Conservation (phyloP, 768 basidiomycete species). For the Pisolithus orientalis region DNA sequence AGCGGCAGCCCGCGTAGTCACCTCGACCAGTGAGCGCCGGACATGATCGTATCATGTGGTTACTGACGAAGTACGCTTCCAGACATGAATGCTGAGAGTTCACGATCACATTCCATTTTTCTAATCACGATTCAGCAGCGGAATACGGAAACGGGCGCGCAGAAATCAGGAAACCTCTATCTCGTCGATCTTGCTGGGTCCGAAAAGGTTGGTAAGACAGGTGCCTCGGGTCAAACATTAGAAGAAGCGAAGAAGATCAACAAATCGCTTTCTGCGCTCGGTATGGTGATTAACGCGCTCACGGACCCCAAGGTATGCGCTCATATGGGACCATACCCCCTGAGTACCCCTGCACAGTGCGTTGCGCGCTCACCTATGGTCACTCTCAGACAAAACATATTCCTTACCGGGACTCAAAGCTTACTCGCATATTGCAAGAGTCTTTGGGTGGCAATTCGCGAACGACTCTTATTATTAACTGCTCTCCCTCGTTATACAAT, state of each 20-base stretch:
- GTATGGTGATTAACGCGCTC: conserved; percentile 98
- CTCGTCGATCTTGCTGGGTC: conserved; percentile 98
- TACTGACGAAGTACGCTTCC: conserved; percentile 6
- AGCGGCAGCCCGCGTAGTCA: conserved; percentile 83
- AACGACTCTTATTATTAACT: conserved; percentile 98
- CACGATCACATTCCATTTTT: conserved; percentile 98
- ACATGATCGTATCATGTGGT: not conserved
- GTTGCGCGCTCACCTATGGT: not conserved
- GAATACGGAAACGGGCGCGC: conserved; percentile 92
- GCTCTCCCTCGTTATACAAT: conserved; percentile 96
- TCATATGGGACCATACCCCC: not conserved
- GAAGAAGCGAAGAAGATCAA: conserved; percentile 99
- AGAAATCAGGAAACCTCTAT: conserved; percentile 95
- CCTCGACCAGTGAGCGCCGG: conserved; percentile 78
- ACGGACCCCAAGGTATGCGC: conserved; percentile 84
- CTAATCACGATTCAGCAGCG: conserved; percentile 95
- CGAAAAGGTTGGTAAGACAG: conserved; percentile 99
- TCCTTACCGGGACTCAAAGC: conserved; percentile 97
- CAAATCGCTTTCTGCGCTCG: conserved; percentile 93
- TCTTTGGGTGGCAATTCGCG: conserved; percentile 93
- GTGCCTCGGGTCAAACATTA: conserved; percentile 95
- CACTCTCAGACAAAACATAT: conserved; percentile 80
- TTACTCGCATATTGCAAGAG: conserved; percentile 98
- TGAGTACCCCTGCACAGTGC: no score
- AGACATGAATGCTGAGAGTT: conserved; percentile 99